These are phyloP conservation scores for Penicillium sp. DNA, from an alignment of 2,329 filamentous ascomycete species.

Conservation along the genomic window DNA sequence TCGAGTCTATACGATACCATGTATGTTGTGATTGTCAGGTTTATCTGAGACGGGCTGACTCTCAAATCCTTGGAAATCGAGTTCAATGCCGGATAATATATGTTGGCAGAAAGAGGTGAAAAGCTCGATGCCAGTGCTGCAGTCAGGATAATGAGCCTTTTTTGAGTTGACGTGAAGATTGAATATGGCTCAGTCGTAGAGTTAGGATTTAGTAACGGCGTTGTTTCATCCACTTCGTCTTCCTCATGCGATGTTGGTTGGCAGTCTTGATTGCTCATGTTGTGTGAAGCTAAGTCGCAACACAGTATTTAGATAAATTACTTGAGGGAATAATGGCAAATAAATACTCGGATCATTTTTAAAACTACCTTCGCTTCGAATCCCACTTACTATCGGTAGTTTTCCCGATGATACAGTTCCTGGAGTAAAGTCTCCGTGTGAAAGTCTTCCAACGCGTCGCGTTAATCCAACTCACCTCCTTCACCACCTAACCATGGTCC, in stretches of 20 bases:
- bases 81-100: slow-evolving; percentile 38
- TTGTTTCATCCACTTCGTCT: slow-evolving; percentile 13
- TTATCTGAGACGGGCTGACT: slow-evolving; percentile 18
- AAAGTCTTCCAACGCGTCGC: too few species aligned
- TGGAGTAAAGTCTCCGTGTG: too few species aligned
- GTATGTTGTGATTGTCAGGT: slow-evolving; percentile 37
- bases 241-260: background rate
- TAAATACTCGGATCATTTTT: background rate
- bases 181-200: slow-evolving; percentile 24
- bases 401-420: background rate
- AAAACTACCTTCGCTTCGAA: background rate
- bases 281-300: background rate
- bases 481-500: too few species aligned
- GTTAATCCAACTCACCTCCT: too few species aligned
- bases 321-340: background rate
- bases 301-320: background rate
- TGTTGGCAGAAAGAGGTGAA: slow-evolving; percentile 44
- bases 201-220: slow-evolving; percentile 12
- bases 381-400: background rate
- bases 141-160: slow-evolving; percentile 38
- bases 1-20: slow-evolving; percentile 24
- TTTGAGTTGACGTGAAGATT: slow-evolving; percentile 34
- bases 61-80: slow-evolving; percentile 30
- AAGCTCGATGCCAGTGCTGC: slow-evolving; percentile 44
- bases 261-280: background rate